Percentiles rank a stretch among this genome's conserved stretches.
These are phyloP conservation scores for Trypanosoma scelopori DNA, from an alignment of 208 protist genomes.

Conservation along the genomic window DNA sequence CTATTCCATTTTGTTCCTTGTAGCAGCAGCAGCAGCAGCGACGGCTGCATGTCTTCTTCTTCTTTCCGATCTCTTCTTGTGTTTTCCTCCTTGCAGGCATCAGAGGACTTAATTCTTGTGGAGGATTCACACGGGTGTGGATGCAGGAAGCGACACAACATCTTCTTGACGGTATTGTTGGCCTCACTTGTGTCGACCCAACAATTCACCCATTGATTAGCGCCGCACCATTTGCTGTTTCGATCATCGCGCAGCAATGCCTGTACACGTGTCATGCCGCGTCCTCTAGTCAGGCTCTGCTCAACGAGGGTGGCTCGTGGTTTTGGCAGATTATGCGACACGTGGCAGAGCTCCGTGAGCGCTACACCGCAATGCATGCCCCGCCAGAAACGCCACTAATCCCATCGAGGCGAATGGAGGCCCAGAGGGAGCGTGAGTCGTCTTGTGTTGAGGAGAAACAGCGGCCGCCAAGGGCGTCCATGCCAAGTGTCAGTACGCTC, in stretches of 20 bases:
- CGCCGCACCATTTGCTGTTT: constrained; percentile 56
- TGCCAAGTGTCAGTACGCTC: not conserved
- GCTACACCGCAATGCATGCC: constrained; percentile 13
- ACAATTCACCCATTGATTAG: constrained; percentile 39
- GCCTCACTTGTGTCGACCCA: constrained; percentile 52
- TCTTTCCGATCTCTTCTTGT: constrained; percentile 15
- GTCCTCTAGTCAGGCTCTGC: constrained; percentile 44
- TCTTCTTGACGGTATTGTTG: constrained; percentile 49
- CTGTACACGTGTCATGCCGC: constrained; percentile 54
- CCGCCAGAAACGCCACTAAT: constrained; percentile 5
- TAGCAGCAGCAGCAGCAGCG: too few relatives aligned
- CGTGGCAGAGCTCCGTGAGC: constrained; percentile 34
- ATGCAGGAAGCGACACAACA: constrained; percentile 45
- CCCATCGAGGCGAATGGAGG: not conserved
- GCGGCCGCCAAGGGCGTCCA: not conserved
- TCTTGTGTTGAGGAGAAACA: not conserved
- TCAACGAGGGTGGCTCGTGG: constrained; percentile 50
- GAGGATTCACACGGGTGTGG: constrained; percentile 5
- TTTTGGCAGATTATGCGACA: constrained; percentile 48
- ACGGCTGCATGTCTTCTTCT: not conserved
- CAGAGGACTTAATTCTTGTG: constrained; percentile 8
- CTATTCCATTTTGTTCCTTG: too few relatives aligned
- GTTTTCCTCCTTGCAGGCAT: not conserved
- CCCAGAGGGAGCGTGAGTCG: too few relatives aligned
- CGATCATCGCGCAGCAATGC: constrained; percentile 58